A percentile compares a stretch with the other conserved stretches of the same genome.
Conservation (phyloP, 2,329 filamentous ascomycete genomes). For the Lecanosticta acicola region DNA sequence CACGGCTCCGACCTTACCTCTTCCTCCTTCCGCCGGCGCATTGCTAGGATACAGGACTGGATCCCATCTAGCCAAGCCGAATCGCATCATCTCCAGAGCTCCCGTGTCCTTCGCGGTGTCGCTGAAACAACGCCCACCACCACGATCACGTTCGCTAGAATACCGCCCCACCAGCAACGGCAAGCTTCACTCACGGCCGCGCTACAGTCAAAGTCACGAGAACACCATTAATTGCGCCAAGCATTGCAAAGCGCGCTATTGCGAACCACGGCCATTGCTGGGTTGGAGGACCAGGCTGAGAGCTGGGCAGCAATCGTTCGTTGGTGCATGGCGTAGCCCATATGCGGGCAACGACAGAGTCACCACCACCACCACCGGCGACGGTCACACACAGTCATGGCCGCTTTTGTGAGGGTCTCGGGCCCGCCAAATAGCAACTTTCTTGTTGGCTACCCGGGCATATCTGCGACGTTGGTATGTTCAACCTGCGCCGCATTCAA, state of each 20-base stretch:
- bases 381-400: slow-evolving; percentile 30
- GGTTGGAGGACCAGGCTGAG: not conserved
- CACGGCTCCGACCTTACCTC: too few species aligned
- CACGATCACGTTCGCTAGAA: not conserved
- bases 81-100: not conserved
- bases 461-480: slow-evolving; percentile 92
- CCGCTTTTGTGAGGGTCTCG: slow-evolving; percentile 89
- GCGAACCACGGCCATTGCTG: not conserved
- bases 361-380: slow-evolving; percentile 5
- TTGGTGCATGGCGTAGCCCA: slow-evolving; percentile 8
- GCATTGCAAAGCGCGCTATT: not conserved
- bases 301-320: not conserved
- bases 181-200: not conserved
- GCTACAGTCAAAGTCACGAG: not conserved
- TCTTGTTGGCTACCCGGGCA: slow-evolving; percentile 93
- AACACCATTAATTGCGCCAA: not conserved
- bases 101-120: not conserved
- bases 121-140: not conserved
- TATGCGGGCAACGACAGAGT: slow-evolving; percentile 17
- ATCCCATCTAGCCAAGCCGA: not conserved
- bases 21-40: not conserved
- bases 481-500: not conserved
- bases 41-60: not conserved
- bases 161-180: too few species aligned
- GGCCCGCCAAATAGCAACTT: slow-evolving; percentile 96